Evolutionary conservation across 805 yeast genomes (phyloP), one percentile per base, ranked within the genome.

Genomic region (Yamadazyma insecticola): DNA sequence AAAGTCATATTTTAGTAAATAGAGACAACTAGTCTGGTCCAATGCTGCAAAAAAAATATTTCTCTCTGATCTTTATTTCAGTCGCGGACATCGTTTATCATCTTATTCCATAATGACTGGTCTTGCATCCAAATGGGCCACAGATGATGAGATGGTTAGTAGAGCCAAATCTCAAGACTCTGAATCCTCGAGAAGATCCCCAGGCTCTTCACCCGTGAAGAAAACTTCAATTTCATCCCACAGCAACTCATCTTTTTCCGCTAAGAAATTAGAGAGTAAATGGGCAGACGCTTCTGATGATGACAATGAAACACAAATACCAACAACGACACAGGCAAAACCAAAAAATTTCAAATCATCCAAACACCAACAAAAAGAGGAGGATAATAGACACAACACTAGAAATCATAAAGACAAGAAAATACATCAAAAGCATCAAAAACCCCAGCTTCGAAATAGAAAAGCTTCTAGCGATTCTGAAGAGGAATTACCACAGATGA

Each of bases 111-210:
- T 8, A 7, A 34, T 34, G 33, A 13, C 33, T 15, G 45, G 47
- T 8, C 39, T 51, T 10, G 50, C 41, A 5, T 51, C 56, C 3
- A 54, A 48, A 41, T 63, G 69, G 69, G 70, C 70, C 10, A 37
- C 40, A n/a, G 60, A 53, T 24, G 55, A 44, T 11, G 35, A 44
- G 3, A 41, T 53, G 27, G 57, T 52, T 5, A 31, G 39, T n/a
- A 40, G 45, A 18, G 60, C 65, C 6, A 30, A 40, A 6, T 28
- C 33, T 1, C 58, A 55, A 30, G 60, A 54, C 26, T n/a, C n/a
- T n/a, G 22, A 19, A 11, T 8, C 22, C 11, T 19, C 22, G 11
- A 19, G 11, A 19, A 19, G 22, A 8, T 9, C 22, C 22, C 22
- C 22, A 19, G 11, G 22, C 22, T 11, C 11, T 19, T 9, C 11